These are phyloP conservation scores for Hortiboletus rubellus DNA, from an alignment of 1,284 basidiomycete species.

Conservation along the genomic window DNA sequence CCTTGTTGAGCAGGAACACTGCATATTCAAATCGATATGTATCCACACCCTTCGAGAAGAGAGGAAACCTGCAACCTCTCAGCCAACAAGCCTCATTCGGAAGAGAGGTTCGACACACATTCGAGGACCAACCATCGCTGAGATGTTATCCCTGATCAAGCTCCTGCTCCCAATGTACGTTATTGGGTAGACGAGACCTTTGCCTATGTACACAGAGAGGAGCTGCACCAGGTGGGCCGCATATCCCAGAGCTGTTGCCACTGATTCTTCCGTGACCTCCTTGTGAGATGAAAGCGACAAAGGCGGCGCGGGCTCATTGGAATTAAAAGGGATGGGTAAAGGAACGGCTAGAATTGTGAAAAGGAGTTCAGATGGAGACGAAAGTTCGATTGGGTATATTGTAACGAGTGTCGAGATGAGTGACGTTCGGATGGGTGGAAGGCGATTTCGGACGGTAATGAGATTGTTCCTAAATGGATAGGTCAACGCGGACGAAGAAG, in stretches of 20 bases:
- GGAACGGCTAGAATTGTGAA: slow-evolving; percentile 84
- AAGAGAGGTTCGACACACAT: slow-evolving; percentile 56
- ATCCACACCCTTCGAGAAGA: slow-evolving; percentile 94
- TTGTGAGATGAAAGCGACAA: slow-evolving; percentile 62
- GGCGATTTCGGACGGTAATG: slow-evolving; percentile 45
- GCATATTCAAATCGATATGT: slow-evolving; percentile 97
- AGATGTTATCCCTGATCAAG: slow-evolving; percentile 87
- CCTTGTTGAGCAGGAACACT: slow-evolving; percentile 95
- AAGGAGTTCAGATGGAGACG: slow-evolving; percentile 77
- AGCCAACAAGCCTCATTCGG: slow-evolving; percentile 9
- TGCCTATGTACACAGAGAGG: slow-evolving; percentile 76
- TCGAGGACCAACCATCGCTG: slow-evolving; percentile 89
- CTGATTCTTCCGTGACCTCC: slow-evolving; percentile 78
- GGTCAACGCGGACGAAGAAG: slow-evolving; percentile 11
- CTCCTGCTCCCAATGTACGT: slow-evolving; percentile 87
- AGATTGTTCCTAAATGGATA: slow-evolving; percentile 44
- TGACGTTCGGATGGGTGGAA: slow-evolving; percentile 60
- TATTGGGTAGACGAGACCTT: slow-evolving; percentile 83
- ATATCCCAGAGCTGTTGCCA: slow-evolving; percentile 86
- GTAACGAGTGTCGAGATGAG: slow-evolving; percentile 75
- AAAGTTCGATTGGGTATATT: slow-evolving; percentile 87
- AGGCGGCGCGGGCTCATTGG: slow-evolving; percentile 85
- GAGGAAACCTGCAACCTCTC: slow-evolving; percentile 70
- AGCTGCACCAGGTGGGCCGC: slow-evolving; percentile 83
- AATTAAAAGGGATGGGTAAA: slow-evolving; percentile 76